These are phyloP conservation scores for Microsporum canis DNA, from an alignment of 2,329 filamentous ascomycete species.

Conservation along the genomic window DNA sequence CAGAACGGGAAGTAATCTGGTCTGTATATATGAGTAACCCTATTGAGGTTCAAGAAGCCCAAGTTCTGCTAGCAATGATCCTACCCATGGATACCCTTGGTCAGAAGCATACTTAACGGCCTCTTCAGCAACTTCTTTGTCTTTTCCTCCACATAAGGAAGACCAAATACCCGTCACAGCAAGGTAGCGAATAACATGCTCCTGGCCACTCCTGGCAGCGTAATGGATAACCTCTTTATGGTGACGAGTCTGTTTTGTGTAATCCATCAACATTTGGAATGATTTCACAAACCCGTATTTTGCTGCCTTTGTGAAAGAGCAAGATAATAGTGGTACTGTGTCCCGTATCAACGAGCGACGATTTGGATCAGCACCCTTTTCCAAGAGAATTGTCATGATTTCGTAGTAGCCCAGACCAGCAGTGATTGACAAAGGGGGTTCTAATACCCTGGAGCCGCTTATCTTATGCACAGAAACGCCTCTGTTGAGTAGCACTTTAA, in stretches of 20 bases:
- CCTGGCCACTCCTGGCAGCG: neutral
- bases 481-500: neutral
- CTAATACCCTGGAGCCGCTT: neutral
- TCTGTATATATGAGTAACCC: no score
- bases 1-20: no score
- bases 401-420: neutral
- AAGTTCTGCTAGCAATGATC: no score
- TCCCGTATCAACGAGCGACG: neutral
- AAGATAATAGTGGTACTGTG: neutral
- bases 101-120: no score
- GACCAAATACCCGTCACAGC: neutral
- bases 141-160: no score
- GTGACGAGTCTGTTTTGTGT: neutral
- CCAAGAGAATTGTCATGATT: neutral
- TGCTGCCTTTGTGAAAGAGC: neutral
- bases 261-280: neutral
- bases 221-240: neutral
- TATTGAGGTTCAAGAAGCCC: no score
- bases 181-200: slow-evolving; percentile 5
- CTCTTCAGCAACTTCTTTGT: no score
- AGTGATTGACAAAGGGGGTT: neutral
- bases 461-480: neutral
- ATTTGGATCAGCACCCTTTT: neutral
- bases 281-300: neutral
- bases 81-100: no score